Percentiles rank a stretch among this genome's conserved stretches.
Conservation (phyloP, 371 early-diverging fungal genomes). For the Mucor circinelloides region DNA sequence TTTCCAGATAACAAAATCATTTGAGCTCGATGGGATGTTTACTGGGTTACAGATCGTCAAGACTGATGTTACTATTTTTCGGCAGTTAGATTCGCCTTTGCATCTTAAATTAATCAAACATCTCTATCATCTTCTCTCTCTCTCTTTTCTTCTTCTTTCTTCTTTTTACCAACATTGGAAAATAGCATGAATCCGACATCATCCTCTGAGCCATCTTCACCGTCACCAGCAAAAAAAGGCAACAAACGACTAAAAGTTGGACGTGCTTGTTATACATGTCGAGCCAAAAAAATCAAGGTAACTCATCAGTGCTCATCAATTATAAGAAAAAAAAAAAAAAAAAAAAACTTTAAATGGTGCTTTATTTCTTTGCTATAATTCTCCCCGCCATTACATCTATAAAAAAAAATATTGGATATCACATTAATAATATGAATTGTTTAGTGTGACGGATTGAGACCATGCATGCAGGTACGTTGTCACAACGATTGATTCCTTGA, state of each 20-base stretch:
- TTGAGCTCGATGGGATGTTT: neutral
- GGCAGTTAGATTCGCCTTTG: neutral
- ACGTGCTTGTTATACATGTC: constrained; percentile 49
- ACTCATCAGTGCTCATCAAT: neutral
- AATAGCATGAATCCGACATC: neutral
- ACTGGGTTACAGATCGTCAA: neutral
- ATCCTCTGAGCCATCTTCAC: neutral
- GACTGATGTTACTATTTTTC: neutral
- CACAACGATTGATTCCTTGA: neutral
- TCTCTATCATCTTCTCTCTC: neutral
- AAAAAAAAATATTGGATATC: neutral
- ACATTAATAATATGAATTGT: neutral
- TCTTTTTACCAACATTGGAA: neutral
- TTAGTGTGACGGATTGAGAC: constrained; percentile 46
- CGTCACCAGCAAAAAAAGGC: neutral
- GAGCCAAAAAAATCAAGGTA: constrained; percentile 56
- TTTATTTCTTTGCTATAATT: neutral
- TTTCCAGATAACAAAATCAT: neutral
- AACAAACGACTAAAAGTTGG: constrained; percentile 40
- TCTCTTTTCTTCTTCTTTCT: neutral
- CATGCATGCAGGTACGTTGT: constrained; percentile 53
- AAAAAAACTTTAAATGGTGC: neutral
- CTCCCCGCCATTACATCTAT: neutral
- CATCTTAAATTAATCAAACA: neutral
- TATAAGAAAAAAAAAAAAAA: neutral